A percentile compares a stretch with the other conserved stretches of the same genome.
Conservation (phyloP, 2,329 filamentous ascomycete genomes). For the Alternaria longipes region DNA sequence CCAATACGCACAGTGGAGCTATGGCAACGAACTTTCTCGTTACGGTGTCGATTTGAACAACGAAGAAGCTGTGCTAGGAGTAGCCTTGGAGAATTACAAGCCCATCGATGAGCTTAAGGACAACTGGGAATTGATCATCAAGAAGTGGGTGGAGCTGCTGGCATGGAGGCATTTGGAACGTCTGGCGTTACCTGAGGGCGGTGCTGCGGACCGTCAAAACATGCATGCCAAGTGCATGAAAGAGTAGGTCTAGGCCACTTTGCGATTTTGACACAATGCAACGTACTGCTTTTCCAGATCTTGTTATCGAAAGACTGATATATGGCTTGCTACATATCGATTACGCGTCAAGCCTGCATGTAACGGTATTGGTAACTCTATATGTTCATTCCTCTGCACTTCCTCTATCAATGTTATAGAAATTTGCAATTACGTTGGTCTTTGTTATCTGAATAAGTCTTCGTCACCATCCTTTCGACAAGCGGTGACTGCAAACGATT, state of each 20-base stretch:
- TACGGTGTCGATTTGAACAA: not conserved
- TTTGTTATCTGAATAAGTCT: not conserved
- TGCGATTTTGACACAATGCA: not conserved
- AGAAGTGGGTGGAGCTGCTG: conserved; percentile 16
- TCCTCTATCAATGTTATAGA: not conserved
- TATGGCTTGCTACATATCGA: not conserved
- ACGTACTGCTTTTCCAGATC: not conserved
- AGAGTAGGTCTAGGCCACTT: not conserved
- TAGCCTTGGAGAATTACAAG: conserved; percentile 4
- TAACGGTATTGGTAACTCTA: not conserved
- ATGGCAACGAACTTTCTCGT: not conserved
- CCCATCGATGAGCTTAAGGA: conserved; percentile 4
- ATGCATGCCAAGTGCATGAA: not conserved
- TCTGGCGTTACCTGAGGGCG: conserved; percentile 6
- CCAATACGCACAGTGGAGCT: not conserved
- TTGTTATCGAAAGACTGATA: not conserved
- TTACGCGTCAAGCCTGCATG: not conserved
- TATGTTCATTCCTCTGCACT: not conserved
- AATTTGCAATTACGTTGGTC: not conserved
- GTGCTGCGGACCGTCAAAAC: conserved; percentile 7
- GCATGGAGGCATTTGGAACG: conserved; percentile 23
- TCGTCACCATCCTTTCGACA: not conserved
- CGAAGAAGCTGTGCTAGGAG: not conserved
- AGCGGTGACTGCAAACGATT: not conserved
- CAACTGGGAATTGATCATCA: conserved; percentile 13